Percentiles rank a stretch among this genome's conserved stretches.
Evolutionary conservation across 2,329 filamentous ascomycete genomes (phyloP).

Genomic region (Penicillium sp.): DNA sequence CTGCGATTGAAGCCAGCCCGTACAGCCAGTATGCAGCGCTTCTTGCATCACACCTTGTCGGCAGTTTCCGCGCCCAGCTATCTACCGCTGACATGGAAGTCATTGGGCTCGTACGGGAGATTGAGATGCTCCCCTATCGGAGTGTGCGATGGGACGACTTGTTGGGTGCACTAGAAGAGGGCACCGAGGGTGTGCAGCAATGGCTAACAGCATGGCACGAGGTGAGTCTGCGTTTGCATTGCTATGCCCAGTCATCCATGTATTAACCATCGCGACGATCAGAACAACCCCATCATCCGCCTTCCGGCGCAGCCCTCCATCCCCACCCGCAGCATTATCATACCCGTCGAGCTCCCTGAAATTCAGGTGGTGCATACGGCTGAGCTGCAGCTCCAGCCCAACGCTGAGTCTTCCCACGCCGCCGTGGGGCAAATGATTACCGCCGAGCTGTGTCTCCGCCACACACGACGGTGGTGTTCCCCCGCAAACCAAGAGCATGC

Average conservation of each 20-base stretch:
- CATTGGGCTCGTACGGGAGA: slow-evolving; percentile 53
- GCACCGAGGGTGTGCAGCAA: slow-evolving; percentile 43
- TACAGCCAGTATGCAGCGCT: slow-evolving; percentile 51
- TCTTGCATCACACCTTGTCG: slow-evolving; percentile 51
- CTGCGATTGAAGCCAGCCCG: slow-evolving; percentile 48
- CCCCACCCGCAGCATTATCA: slow-evolving; percentile 65
- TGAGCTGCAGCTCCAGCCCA: slow-evolving; percentile 35
- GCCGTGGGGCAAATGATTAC: slow-evolving; percentile 49
- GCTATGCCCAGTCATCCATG: slow-evolving; percentile 13
- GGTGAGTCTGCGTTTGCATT: slow-evolving; percentile 34
- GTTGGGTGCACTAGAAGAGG: slow-evolving; percentile 50
- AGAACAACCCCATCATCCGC: slow-evolving; percentile 35
- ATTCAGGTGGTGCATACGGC: slow-evolving; percentile 80
- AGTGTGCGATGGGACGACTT: slow-evolving; percentile 55
- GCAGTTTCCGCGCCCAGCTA: slow-evolving; percentile 47
- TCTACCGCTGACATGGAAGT: slow-evolving; percentile 52
- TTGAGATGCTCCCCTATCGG: slow-evolving; percentile 52
- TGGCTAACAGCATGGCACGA: slow-evolving; percentile 60
- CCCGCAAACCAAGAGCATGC: slow-evolving; percentile 31
- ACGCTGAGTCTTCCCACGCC: slow-evolving; percentile 33
- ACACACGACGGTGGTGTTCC: slow-evolving; percentile 56
- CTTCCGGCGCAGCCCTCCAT: slow-evolving; percentile 33
- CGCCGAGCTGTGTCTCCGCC: slow-evolving; percentile 50
- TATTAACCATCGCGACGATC: slow-evolving; percentile 10
- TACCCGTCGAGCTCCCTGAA: slow-evolving; percentile 85